Evolutionary conservation across 257 asterid species (phyloP).

Genomic region (Phtheirospermum japonicum): DNA sequence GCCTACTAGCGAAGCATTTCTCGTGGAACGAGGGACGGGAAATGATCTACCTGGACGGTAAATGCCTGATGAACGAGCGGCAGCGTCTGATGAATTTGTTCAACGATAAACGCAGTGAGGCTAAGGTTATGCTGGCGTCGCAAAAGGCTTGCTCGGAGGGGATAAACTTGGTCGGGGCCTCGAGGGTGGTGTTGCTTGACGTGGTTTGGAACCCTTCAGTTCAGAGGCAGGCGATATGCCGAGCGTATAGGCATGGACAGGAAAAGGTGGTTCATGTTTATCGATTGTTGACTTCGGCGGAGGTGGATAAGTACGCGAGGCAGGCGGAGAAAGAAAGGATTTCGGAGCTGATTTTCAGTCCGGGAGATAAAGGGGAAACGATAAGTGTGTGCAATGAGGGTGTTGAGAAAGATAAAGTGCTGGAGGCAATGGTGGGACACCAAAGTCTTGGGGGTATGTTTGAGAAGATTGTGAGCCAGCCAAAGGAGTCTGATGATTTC

Average conservation of each 20-base stretch:
- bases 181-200: constrained; percentile 76
- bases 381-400: neutral
- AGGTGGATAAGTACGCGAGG: constrained; percentile 43
- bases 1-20: constrained; percentile 37
- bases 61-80: constrained; percentile 35
- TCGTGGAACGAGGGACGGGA: constrained; percentile 62
- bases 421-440: constrained; percentile 54
- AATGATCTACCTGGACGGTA: constrained; percentile 59
- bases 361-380: neutral
- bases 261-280: constrained; percentile 62
- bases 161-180: constrained; percentile 74
- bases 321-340: constrained; percentile 49
- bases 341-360: constrained; percentile 52
- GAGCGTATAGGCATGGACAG: constrained; percentile 84
- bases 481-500: constrained; percentile 36
- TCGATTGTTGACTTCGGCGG: constrained; percentile 49
- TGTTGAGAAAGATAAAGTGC: constrained; percentile 40
- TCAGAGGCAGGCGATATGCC: constrained; percentile 66
- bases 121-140: constrained; percentile 71
- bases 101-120: constrained; percentile 45
- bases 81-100: constrained; percentile 44
- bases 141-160: constrained; percentile 75
- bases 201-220: constrained; percentile 81
- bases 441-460: constrained; percentile 29
- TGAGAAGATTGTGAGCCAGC: constrained; percentile 48